phyloP scores from a whole-genome alignment of 129 eudicot species.

The Centella asiatica region DNA sequence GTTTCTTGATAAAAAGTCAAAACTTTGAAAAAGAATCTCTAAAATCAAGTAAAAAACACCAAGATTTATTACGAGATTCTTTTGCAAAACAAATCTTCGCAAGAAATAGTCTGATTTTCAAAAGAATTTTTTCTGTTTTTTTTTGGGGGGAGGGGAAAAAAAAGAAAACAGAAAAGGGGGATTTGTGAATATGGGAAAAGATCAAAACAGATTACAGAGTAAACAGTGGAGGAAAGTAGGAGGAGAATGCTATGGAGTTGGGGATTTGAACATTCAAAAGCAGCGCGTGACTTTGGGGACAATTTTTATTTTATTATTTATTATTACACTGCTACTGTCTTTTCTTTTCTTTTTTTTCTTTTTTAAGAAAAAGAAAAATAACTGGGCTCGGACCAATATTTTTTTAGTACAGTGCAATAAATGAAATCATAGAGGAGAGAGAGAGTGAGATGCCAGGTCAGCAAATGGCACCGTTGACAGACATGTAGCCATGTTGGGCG shows the following conservation, averaged over 20 bases:
- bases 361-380: no score
- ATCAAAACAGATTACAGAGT: constrained; percentile 1
- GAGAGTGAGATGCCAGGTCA: constrained; percentile 17
- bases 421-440: constrained; percentile 26
- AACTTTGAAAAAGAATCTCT: background rate
- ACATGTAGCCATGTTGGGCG: constrained; percentile 3
- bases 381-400: no score
- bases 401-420: background rate
- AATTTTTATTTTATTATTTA: no score
- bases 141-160: no score
- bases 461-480: constrained; percentile 19
- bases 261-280: constrained; percentile 14
- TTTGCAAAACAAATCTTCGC: constrained; percentile 5
- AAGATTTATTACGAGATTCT: no score
- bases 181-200: background rate
- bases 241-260: background rate
- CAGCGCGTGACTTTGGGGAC: background rate
- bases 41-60: constrained; percentile 9
- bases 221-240: background rate
- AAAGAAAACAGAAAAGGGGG: background rate
- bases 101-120: background rate
- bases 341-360: no score
- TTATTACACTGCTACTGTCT: no score
- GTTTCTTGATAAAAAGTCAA: constrained; percentile 3
- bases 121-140: no score